Base-by-base conservation (phyloP, 2,329 filamentous ascomycete species). In the Alternaria brassicae region DNA sequence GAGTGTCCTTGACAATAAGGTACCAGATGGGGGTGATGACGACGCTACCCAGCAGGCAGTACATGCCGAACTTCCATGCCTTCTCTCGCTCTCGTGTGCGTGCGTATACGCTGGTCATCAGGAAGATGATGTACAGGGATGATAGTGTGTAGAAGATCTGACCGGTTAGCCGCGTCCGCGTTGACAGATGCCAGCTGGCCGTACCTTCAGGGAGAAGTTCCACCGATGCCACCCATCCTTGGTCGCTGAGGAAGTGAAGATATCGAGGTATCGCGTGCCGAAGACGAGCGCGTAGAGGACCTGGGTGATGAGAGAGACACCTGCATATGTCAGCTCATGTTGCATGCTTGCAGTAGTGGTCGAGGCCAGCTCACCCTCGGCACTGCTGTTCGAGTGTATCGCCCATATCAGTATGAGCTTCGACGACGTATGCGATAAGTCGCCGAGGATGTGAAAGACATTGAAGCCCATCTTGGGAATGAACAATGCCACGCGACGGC, bases 331-430 rank as follows among this genome's bases (percentile, higher is more conserved):
- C 34, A 61, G 56, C 53, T 53, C 8, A 42, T 23, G 30, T 21
- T 15, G 42, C 49, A 10, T 42, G 49, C 21, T 27, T 32, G 17
- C 36, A 17, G 15, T 34, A 19, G 28, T 25, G 6, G 3, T 23
- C 5, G n/a, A 41, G 32, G 25, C 28, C 37, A 42, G 55, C 60
- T 58, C 79, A 88, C 89, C 92, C 83, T 97, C 93, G 47, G 93
- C 91, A 77, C 91, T 95, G 74, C 86, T 86, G 75, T 97, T 97
- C 67, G 87, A 86, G 80, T 97, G 92, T 72, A 97, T 97, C 55
- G 93, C 89, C 81, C 89, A 91, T 80, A 97, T 92, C 70, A 97
- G 85, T 74, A 97, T 95, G 77, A 89, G 88, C 85, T 97, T 97
- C 57, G 93, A 95, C 48, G 88, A 83, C 44, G 92, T 87, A 77